Conservation (phyloP, 2,329 filamentous ascomycete genomes). For the Cytospora piceae region DNA sequence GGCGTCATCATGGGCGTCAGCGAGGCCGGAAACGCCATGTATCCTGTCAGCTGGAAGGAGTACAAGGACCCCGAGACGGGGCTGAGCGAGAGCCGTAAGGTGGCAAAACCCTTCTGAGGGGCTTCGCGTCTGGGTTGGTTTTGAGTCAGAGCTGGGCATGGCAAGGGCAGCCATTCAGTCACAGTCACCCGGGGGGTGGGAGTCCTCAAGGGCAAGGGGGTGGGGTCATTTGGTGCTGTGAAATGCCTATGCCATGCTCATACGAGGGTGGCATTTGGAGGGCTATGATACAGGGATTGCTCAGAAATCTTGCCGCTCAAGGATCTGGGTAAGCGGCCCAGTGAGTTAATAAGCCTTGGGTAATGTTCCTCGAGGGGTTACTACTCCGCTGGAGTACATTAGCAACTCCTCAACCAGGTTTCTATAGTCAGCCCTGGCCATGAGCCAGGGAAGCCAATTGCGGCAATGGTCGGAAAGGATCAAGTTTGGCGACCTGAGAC, state of each 20-base stretch:
- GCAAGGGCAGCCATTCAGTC: background rate
- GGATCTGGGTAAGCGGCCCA: background rate
- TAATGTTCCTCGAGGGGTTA: background rate
- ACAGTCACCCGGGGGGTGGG: background rate
- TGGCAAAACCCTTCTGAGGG: constrained; percentile 84
- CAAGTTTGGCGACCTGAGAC: background rate
- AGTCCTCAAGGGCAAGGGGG: background rate
- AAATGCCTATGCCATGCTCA: background rate
- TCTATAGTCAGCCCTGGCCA: background rate
- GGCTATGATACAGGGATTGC: background rate
- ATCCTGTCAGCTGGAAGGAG: constrained; percentile 93
- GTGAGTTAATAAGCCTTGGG: background rate
- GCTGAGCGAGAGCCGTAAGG: constrained; percentile 79
- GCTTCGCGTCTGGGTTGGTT: background rate
- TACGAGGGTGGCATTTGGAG: background rate
- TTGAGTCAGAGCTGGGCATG: background rate
- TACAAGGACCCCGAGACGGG: constrained; percentile 85
- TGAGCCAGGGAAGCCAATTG: background rate
- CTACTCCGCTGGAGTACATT: background rate
- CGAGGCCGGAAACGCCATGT: constrained; percentile 87
- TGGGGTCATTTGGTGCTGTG: background rate
- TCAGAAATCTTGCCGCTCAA: background rate
- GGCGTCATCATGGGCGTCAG: constrained; percentile 93
- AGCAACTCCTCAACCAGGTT: background rate
- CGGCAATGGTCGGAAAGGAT: background rate